These are phyloP conservation scores for Acer campestre DNA, from an alignment of 345 rosid genomes.

Conservation along the genomic window DNA sequence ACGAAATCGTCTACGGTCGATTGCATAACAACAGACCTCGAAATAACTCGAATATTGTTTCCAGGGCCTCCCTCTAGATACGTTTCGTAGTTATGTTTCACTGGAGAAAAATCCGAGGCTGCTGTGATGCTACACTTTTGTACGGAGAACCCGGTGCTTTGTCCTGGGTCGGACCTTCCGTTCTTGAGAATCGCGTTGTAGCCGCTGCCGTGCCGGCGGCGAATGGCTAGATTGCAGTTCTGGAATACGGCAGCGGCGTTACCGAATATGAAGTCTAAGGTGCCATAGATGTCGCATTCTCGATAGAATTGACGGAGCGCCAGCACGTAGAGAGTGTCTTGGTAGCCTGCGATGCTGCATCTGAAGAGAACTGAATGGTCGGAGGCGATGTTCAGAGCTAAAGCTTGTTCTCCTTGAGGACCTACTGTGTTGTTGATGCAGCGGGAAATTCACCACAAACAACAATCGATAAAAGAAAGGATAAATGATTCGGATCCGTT, in stretches of 20 bases:
- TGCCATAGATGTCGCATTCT: slow-evolving; percentile 76
- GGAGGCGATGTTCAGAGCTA: slow-evolving; percentile 61
- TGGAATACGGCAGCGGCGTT: slow-evolving; percentile 88
- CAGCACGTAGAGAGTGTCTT: slow-evolving; percentile 73
- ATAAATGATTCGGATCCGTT: too few species aligned
- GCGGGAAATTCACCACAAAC: too few species aligned
- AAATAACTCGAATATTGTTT: slow-evolving; percentile 68
- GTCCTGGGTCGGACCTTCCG: slow-evolving; percentile 67
- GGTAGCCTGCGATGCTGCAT: slow-evolving; percentile 80
- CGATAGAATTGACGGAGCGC: slow-evolving; percentile 79
- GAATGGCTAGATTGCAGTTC: slow-evolving; percentile 58
- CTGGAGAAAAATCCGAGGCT: slow-evolving; percentile 33
- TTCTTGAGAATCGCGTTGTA: slow-evolving; percentile 50
- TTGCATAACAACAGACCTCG: slow-evolving; percentile 65
- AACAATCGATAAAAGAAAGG: too few species aligned
- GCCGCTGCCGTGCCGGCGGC: slow-evolving; percentile 34
- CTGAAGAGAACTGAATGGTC: slow-evolving; percentile 68
- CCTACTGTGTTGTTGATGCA: slow-evolving; percentile 88
- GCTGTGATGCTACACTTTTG: slow-evolving; percentile 55
- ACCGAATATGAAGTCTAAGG: slow-evolving; percentile 85
- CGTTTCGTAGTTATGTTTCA: slow-evolving; percentile 34
- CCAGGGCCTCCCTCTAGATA: slow-evolving; percentile 92
- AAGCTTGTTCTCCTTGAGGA: slow-evolving; percentile 61
- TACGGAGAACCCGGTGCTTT: slow-evolving; percentile 71
- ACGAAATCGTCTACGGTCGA: slow-evolving; percentile 54